Evolutionary conservation across 805 yeast species (phyloP).

Genomic region (Sugiyamaella boreocaroliniensis): DNA sequence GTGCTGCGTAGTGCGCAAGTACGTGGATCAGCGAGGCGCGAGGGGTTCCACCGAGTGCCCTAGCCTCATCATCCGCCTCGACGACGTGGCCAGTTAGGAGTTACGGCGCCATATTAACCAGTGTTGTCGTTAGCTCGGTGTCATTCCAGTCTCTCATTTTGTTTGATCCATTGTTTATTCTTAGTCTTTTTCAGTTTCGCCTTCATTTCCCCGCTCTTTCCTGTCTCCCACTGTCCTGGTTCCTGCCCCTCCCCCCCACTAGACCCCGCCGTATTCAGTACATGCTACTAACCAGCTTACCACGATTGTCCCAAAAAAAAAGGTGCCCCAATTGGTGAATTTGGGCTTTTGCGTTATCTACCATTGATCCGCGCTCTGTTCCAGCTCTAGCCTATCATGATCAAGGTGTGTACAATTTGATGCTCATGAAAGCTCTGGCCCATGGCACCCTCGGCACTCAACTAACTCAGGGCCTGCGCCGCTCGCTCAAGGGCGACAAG

Average conservation of each 20-base stretch:
- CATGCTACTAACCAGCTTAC: background rate
- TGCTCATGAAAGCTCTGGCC: background rate
- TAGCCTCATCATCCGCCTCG: too few relatives aligned
- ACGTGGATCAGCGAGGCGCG: too few relatives aligned
- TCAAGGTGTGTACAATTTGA: background rate
- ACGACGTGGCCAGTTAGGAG: too few relatives aligned
- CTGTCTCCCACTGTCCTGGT: background rate
- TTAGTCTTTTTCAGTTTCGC: too few relatives aligned
- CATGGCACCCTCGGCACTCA: background rate
- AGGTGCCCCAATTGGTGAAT: background rate
- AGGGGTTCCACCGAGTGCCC: too few relatives aligned
- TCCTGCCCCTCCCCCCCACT: background rate
- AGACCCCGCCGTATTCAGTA: background rate
- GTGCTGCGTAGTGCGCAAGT: too few relatives aligned
- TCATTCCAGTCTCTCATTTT: too few relatives aligned
- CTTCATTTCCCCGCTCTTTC: too few relatives aligned
- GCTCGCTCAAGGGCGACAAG: slow-evolving; percentile 31
- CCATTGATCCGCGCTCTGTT: background rate
- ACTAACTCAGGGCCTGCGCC: slow-evolving; percentile 26
- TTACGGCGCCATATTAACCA: too few relatives aligned
- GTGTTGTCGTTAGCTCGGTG: too few relatives aligned
- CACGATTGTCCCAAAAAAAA: background rate
- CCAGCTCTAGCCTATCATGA: background rate
- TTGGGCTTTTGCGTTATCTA: background rate
- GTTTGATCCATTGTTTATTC: too few relatives aligned